Evolutionary conservation across 306 rosid species (phyloP).

Genomic region (Rubus idaeus): DNA sequence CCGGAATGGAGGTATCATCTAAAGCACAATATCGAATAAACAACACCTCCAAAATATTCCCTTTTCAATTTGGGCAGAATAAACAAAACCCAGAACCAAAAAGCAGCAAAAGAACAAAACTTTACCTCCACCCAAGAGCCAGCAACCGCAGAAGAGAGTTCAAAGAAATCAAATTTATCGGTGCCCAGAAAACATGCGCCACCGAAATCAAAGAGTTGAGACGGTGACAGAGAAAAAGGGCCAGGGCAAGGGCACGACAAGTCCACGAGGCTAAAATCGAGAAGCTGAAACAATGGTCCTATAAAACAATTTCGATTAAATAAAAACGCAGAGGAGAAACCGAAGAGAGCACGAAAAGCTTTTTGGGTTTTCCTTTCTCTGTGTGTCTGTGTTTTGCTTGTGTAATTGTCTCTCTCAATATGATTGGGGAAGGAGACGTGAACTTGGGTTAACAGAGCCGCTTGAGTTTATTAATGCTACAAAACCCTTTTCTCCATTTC

Average conservation of each 20-base stretch:
- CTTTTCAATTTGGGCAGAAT: neutral
- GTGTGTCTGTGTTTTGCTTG: constrained; percentile 6
- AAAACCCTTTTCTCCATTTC: neutral
- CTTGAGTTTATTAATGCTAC: neutral
- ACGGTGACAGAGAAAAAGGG: neutral
- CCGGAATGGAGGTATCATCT: neutral
- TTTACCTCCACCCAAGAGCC: constrained; percentile 44
- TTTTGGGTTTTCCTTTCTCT: neutral
- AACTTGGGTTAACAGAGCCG: constrained; percentile 18
- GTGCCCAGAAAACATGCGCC: constrained; percentile 21
- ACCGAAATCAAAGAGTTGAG: constrained; percentile 14
- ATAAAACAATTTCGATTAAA: neutral
- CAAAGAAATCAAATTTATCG: constrained; percentile 19
- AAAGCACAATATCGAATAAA: constrained; percentile 3
- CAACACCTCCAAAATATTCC: neutral
- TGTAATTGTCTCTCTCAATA: neutral
- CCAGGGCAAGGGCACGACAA: too few relatives aligned
- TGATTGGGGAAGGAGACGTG: constrained; percentile 27
- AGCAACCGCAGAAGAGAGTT: neutral
- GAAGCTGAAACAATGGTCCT: constrained; percentile 9
- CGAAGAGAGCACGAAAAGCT: constrained; percentile 35
- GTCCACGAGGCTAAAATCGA: neutral
- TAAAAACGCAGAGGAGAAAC: constrained; percentile 18
- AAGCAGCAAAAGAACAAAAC: constrained; percentile 18
- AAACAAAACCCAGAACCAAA: neutral